A percentile compares a stretch with the other conserved stretches of the same genome.
phyloP scores from a whole-genome alignment of 164 flowering plant species.

The Sextonia rubra region DNA sequence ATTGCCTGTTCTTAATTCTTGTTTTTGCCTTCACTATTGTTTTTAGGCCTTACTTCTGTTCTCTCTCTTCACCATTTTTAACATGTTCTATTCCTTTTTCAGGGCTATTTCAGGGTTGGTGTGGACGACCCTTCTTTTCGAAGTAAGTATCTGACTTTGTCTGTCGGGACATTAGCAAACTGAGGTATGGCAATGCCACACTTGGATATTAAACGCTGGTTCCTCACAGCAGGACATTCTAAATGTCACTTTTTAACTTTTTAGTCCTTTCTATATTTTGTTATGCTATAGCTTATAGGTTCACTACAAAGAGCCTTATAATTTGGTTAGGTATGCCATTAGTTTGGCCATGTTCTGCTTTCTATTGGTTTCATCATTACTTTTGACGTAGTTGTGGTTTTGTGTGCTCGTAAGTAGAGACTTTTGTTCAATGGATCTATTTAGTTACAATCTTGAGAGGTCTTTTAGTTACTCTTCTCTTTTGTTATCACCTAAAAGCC shows the following conservation, averaged over 20 bases:
- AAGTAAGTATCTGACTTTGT: neutral
- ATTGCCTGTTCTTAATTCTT: no score
- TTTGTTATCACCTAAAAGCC: no score
- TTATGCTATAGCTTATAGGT: neutral
- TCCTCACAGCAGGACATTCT: neutral
- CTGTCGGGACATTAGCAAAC: neutral
- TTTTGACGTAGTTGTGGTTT: neutral
- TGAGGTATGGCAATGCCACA: neutral
- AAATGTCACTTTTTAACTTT: neutral
- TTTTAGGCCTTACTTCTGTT: neutral
- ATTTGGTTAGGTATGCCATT: neutral
- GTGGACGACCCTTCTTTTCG: neutral
- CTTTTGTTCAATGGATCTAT: no score
- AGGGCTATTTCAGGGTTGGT: neutral
- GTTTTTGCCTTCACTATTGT: no score
- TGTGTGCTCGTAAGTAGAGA: no score
- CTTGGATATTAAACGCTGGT: neutral
- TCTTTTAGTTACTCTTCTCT: no score
- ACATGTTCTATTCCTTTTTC: neutral
- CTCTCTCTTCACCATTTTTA: neutral
- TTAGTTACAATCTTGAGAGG: no score
- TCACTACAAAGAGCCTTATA: neutral
- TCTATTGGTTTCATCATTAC: neutral
- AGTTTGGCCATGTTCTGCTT: neutral
- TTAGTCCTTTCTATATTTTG: no score